Percentiles rank a stretch among this genome's conserved stretches.
phyloP scores from a whole-genome alignment of 2,329 filamentous ascomycete genomes.

The Paecilomyces sp. region DNA sequence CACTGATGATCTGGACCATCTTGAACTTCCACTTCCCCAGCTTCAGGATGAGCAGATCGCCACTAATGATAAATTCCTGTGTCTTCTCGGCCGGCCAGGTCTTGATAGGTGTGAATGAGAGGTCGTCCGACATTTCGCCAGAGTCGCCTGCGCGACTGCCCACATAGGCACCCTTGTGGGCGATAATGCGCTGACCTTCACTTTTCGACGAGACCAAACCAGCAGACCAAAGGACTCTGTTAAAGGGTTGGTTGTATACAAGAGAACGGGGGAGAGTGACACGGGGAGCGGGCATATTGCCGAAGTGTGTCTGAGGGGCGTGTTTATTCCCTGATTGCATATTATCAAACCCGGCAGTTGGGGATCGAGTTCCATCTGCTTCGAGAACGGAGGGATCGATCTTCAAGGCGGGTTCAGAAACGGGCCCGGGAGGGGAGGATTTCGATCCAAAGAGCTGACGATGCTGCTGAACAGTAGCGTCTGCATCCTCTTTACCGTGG shows the following conservation, averaged over 20 bases:
- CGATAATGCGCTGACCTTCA: constrained; percentile 46
- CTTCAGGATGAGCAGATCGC: constrained; percentile 47
- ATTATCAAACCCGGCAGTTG: constrained; percentile 18
- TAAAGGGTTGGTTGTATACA: constrained; percentile 41
- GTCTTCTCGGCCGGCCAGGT: constrained; percentile 36
- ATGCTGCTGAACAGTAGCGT: constrained; percentile 54
- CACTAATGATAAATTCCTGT: constrained; percentile 44
- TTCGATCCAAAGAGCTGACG: constrained; percentile 38
- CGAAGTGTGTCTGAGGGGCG: constrained; percentile 31
- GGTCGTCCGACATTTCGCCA: constrained; percentile 33
- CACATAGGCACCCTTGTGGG: constrained; percentile 45
- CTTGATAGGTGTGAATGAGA: constrained; percentile 46
- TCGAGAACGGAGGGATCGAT: not conserved
- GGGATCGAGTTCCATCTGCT: constrained; percentile 10
- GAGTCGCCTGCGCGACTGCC: constrained; percentile 34
- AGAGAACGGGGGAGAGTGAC: constrained; percentile 44
- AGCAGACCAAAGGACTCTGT: constrained; percentile 44
- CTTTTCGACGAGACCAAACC: constrained; percentile 45
- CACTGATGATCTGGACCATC: constrained; percentile 48
- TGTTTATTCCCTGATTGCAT: constrained; percentile 29
- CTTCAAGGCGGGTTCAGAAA: constrained; percentile 16
- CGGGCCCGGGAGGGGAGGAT: constrained; percentile 25
- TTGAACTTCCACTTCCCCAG: constrained; percentile 56
- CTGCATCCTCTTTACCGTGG: constrained; percentile 62
- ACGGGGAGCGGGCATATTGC: constrained; percentile 29